These are phyloP conservation scores for Nicotiana benthamiana DNA, from an alignment of 257 asterid genomes.

Conservation along the genomic window DNA sequence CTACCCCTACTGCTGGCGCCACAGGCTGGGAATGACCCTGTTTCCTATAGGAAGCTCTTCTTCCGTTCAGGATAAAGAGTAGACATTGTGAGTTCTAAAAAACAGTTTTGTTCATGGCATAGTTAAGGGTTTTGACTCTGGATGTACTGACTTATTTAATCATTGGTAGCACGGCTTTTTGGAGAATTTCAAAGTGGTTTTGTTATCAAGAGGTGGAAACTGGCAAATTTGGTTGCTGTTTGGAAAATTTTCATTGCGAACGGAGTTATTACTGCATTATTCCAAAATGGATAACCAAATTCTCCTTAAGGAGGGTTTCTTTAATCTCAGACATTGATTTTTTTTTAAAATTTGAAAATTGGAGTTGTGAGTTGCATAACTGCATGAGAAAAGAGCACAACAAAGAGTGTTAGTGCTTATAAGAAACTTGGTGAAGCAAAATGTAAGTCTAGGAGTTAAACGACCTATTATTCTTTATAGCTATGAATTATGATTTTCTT, in stretches of 20 bases:
- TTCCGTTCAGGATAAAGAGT: background rate
- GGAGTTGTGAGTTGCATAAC: too few relatives aligned
- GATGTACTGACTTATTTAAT: constrained; percentile 3
- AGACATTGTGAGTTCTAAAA: background rate
- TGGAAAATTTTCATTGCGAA: background rate
- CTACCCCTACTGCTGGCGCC: background rate
- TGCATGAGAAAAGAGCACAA: too few relatives aligned
- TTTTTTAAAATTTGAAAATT: too few relatives aligned
- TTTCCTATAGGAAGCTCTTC: background rate
- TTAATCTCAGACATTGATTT: too few relatives aligned
- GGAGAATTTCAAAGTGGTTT: background rate
- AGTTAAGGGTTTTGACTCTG: background rate
- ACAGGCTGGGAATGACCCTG: background rate
- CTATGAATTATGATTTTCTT: too few relatives aligned
- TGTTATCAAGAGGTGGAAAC: background rate
- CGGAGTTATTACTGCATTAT: background rate
- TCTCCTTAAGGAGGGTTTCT: background rate
- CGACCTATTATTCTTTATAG: too few relatives aligned
- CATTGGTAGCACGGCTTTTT: background rate
- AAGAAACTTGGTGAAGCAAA: too few relatives aligned
- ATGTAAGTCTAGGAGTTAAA: too few relatives aligned
- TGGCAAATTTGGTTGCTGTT: background rate
- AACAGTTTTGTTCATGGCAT: background rate
- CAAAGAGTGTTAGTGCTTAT: too few relatives aligned
- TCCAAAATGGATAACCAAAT: background rate